Evolutionary conservation across 2,329 filamentous ascomycete genomes (phyloP), one percentile per base, ranked within the genome.

Genomic region (Epichloe sp.): DNA sequence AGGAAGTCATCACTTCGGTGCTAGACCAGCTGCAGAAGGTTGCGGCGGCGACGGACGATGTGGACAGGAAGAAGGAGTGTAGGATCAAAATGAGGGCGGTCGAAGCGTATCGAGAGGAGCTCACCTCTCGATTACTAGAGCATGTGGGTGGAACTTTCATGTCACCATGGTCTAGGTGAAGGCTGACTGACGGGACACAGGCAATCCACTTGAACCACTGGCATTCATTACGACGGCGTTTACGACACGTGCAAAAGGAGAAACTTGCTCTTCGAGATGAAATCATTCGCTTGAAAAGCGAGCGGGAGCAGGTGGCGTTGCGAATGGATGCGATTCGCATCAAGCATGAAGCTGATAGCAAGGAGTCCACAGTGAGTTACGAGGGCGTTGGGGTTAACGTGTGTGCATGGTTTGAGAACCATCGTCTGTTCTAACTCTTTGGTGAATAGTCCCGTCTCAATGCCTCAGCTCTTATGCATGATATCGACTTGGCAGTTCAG

Each of bases 271-370:
- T 84, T 17, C 74, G 81, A 44, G 74, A 80, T 12, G 77, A 82
- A 35, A 79, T 85, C n/a, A 60, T 83, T 31, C 71, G 72, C 1
- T 70, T 83, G 52, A 73, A 77, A 44, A 69, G 71, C 21, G 80
- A 84, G 64, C 70, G 79, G 49, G 79, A 83, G 57, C 74, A 83
- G 56, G 75, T 84, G 7, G 78, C 76, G 5, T 63, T 84, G 17
- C 75, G 73, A 42, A 82, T 81, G 71, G 81, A 85, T 55, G 77
- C 78, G 7, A 68, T 83, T n/a, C 71, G 81, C 44, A 72, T 73
- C 37, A 75, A 73, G 57, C 79, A 84, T 52, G 79, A 83, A 54
- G 71, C 66, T 3, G 74, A 78, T 31, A 75, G 69, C 48, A 72
- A 71, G 54, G 68, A 74, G 52, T 71, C 75, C 50, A 65, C 76